Percentiles rank a stretch among this genome's conserved stretches.
These are phyloP conservation scores for Daldinia caldariorum DNA, from an alignment of 495 filamentous ascomycete species.

Conservation along the genomic window DNA sequence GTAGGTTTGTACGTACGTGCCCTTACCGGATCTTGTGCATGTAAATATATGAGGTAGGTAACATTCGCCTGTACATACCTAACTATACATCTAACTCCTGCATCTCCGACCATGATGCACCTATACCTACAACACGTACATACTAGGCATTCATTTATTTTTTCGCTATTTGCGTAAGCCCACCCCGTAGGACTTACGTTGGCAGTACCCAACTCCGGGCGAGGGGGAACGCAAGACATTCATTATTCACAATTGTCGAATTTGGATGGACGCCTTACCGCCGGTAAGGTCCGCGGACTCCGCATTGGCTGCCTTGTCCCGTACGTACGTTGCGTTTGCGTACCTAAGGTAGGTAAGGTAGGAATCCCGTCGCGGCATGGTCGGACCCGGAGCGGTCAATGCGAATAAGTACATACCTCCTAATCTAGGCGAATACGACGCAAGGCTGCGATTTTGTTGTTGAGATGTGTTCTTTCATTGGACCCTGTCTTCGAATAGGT, in stretches of 20 bases:
- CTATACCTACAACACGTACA: neutral
- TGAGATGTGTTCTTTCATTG: neutral
- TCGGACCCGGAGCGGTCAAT: neutral
- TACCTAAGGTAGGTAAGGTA: neutral
- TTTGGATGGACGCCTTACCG: slow-evolving; percentile 8
- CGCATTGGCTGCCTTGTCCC: slow-evolving; percentile 31
- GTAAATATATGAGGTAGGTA: too few species aligned
- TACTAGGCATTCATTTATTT: neutral
- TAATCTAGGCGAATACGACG: too few species aligned
- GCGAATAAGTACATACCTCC: too few species aligned
- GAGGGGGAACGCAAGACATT: neutral
- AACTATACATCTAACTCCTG: neutral
- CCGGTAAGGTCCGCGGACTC: slow-evolving; percentile 29
- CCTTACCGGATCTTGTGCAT: slow-evolving; percentile 3
- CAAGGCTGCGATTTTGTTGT: neutral
- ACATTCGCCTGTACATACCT: too few species aligned
- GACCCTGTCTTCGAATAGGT: neutral
- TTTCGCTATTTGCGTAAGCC: slow-evolving; percentile 9
- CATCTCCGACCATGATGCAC: neutral
- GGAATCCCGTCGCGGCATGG: neutral
- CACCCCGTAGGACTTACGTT: neutral
- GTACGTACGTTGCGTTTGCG: neutral
- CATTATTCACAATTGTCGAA: neutral
- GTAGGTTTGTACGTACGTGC: neutral
- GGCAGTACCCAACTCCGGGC: neutral